Evolutionary conservation across 129 eudicot genomes (phyloP).

Genomic region (Escallonia herrerae): DNA sequence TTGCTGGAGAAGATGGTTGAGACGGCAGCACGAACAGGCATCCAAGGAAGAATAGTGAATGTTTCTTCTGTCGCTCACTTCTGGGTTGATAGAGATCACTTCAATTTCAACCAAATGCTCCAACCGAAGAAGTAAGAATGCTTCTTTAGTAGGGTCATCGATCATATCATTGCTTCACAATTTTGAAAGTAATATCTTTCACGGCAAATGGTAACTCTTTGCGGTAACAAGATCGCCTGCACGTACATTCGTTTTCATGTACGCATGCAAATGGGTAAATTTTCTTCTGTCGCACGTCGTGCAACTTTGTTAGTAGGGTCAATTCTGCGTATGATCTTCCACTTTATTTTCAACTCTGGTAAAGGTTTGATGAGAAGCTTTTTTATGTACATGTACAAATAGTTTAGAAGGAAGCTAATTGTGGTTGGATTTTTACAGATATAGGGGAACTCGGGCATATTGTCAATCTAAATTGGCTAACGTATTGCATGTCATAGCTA

Average conservation of each 20-base stretch:
- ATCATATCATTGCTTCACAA: not conserved
- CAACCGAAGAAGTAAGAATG: slow-evolving; percentile 61
- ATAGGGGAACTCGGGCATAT: slow-evolving; percentile 87
- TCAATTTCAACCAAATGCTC: slow-evolving; percentile 54
- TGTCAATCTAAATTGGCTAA: slow-evolving; percentile 90
- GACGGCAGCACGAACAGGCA: slow-evolving; percentile 57
- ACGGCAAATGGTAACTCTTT: too few species aligned
- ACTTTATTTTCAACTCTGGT: too few species aligned
- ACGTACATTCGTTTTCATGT: too few species aligned
- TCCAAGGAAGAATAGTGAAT: slow-evolving; percentile 90
- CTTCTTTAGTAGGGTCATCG: not conserved
- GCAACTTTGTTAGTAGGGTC: too few species aligned
- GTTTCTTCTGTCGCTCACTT: slow-evolving; percentile 78
- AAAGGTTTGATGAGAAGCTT: too few species aligned
- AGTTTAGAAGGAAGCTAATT: not conserved
- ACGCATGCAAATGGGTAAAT: too few species aligned
- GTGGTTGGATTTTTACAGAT: slow-evolving; percentile 30
- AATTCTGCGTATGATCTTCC: too few species aligned
- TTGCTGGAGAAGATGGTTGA: slow-evolving; percentile 80
- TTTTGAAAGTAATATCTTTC: not conserved
- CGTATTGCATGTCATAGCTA: slow-evolving; percentile 86
- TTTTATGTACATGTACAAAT: not conserved
- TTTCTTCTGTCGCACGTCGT: too few species aligned
- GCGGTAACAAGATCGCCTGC: too few species aligned
- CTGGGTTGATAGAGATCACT: slow-evolving; percentile 70